Evolutionary conservation across 495 filamentous ascomycete species (phyloP).

Genomic region (Aspergillus cavernicola): DNA sequence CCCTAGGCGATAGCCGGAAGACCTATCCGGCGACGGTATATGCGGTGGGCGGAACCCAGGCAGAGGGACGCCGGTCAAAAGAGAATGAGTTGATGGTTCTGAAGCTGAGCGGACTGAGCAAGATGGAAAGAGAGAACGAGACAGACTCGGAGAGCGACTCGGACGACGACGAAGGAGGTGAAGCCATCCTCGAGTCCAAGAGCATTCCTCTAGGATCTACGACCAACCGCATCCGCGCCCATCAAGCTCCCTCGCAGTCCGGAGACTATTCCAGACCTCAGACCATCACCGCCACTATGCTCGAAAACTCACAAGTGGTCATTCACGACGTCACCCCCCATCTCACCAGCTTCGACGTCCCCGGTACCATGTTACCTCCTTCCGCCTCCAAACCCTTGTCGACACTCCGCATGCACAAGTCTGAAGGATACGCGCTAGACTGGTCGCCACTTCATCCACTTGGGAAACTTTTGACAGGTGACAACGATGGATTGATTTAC

Average conservation of each 20-base stretch:
- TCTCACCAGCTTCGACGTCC: slow-evolving; percentile 80
- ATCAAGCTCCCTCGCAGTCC: slow-evolving; percentile 64
- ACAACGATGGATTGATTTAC: slow-evolving; percentile 87
- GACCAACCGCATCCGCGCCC: slow-evolving; percentile 86
- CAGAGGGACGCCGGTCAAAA: slow-evolving; percentile 63
- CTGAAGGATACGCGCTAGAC: slow-evolving; percentile 91
- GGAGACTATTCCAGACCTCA: slow-evolving; percentile 63
- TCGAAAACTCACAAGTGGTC: slow-evolving; percentile 78
- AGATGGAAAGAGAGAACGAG: slow-evolving; percentile 72
- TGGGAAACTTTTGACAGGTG: slow-evolving; percentile 87
- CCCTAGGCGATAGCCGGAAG: slow-evolving; percentile 84
- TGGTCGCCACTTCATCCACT: slow-evolving; percentile 77
- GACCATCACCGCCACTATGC: slow-evolving; percentile 86
- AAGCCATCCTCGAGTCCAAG: slow-evolving; percentile 91
- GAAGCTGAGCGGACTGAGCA: slow-evolving; percentile 86
- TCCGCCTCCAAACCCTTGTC: slow-evolving; percentile 80
- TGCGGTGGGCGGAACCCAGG: slow-evolving; percentile 90
- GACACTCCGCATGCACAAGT: slow-evolving; percentile 85
- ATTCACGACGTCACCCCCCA: slow-evolving; percentile 93
- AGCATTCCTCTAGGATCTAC: slow-evolving; percentile 79
- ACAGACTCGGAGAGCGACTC: slow-evolving; percentile 71
- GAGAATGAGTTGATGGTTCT: slow-evolving; percentile 94
- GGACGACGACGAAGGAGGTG: slow-evolving; percentile 72
- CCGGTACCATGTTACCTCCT: slow-evolving; percentile 73
- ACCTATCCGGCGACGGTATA: slow-evolving; percentile 92